These are phyloP conservation scores for Lactarius akahatsu DNA, from an alignment of 768 basidiomycete species.

Conservation along the genomic window DNA sequence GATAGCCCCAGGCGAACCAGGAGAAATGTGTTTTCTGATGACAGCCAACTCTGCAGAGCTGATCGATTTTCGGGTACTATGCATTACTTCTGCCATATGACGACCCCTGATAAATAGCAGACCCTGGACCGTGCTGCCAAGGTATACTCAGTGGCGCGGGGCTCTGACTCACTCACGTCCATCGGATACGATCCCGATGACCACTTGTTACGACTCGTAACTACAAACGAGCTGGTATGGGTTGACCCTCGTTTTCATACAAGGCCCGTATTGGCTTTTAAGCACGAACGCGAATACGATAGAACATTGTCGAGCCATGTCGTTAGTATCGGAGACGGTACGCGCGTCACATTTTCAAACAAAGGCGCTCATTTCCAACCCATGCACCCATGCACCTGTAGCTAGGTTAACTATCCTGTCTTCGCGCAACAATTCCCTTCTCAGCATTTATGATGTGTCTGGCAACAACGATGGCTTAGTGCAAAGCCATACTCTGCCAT, in stretches of 20 bases:
- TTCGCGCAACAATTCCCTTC: slow-evolving; percentile 56
- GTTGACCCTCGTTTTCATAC: slow-evolving; percentile 58
- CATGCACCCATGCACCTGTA: slow-evolving; percentile 31
- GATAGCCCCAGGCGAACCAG: slow-evolving; percentile 40
- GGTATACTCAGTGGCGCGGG: slow-evolving; percentile 39
- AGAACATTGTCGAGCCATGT: slow-evolving; percentile 51
- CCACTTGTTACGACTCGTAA: slow-evolving; percentile 51
- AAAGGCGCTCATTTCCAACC: neutral
- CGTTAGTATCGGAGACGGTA: slow-evolving; percentile 38
- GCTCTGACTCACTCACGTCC: slow-evolving; percentile 48
- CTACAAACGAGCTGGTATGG: slow-evolving; percentile 68
- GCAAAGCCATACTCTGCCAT: slow-evolving; percentile 48
- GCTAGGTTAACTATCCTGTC: slow-evolving; percentile 55
- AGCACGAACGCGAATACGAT: slow-evolving; percentile 62
- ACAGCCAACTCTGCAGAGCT: slow-evolving; percentile 45
- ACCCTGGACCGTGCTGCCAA: neutral
- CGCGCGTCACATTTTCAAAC: slow-evolving; percentile 10
- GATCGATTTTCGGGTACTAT: slow-evolving; percentile 59
- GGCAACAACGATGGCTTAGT: slow-evolving; percentile 44
- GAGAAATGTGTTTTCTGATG: slow-evolving; percentile 46
- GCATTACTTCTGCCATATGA: neutral
- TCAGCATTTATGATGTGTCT: slow-evolving; percentile 66
- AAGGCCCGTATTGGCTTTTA: slow-evolving; percentile 59
- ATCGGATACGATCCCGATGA: slow-evolving; percentile 47
- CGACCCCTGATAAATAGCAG: slow-evolving; percentile 12